A percentile compares a stretch with the other conserved stretches of the same genome.
phyloP scores from a whole-genome alignment of 306 rosid species.

The Citrullus colocynthis region DNA sequence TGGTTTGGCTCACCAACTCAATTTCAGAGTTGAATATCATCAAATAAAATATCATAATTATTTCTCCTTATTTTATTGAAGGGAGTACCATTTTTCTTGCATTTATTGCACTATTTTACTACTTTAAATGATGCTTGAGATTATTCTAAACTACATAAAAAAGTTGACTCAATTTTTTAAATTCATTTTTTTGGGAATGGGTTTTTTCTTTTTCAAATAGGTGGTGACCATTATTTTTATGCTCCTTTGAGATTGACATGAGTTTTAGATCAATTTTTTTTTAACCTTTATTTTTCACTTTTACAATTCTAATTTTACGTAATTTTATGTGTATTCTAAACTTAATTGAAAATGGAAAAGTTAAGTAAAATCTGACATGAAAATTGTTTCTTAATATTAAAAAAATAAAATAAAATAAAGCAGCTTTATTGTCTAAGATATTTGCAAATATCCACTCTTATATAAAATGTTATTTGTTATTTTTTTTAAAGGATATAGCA shows the following conservation, averaged over 20 bases:
- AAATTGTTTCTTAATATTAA: too few species aligned
- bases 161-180: not conserved
- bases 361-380: too few species aligned
- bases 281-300: not conserved
- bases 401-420: too few species aligned
- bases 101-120: not conserved
- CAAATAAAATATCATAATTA: not conserved
- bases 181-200: not conserved
- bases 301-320: too few species aligned
- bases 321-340: too few species aligned
- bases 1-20: not conserved
- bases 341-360: too few species aligned
- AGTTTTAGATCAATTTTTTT: not conserved
- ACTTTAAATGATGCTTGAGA: conserved; percentile 1
- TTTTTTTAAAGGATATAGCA: too few species aligned
- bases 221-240: not conserved
- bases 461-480: too few species aligned
- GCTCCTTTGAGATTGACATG: not conserved
- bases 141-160: not conserved
- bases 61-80: conserved; percentile 3
- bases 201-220: not conserved
- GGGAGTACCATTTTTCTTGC: conserved; percentile 1
- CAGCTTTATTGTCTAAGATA: too few species aligned
- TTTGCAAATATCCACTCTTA: too few species aligned
- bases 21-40: conserved; percentile 1